Conservation (phyloP, 257 asterid genomes). For the Scutellaria barbata region DNA sequence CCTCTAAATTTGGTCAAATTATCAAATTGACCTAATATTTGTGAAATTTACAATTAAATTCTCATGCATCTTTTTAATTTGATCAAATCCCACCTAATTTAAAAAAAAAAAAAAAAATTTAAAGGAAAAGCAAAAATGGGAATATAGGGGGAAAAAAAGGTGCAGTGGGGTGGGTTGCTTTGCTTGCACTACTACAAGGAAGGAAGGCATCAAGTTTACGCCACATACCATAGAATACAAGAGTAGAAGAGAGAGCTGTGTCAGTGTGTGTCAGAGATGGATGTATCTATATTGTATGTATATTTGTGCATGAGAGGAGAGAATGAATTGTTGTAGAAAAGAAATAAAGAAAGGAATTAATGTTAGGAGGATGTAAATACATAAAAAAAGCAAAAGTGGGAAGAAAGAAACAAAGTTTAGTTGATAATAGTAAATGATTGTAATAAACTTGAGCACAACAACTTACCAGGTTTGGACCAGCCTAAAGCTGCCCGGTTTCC, state of each 20-base stretch:
- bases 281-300: conserved; percentile 21
- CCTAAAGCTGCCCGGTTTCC: conserved; percentile 37
- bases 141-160: too few relatives aligned
- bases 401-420: too few relatives aligned
- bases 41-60: too few relatives aligned
- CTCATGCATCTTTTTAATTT: too few relatives aligned
- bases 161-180: conserved; percentile 78
- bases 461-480: conserved; percentile 40
- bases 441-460: conserved; percentile 34
- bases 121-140: conserved; percentile 33
- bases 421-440: background rate
- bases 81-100: background rate
- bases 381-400: conserved; percentile 33
- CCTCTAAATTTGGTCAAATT: too few relatives aligned
- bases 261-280: conserved; percentile 62
- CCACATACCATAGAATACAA: conserved; percentile 49
- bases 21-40: too few relatives aligned
- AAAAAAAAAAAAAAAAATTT: conserved; percentile 20
- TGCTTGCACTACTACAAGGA: conserved; percentile 82
- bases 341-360: conserved; percentile 16
- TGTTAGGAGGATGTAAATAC: background rate
- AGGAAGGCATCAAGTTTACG: conserved; percentile 72
- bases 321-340: conserved; percentile 21
- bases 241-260: conserved; percentile 43
- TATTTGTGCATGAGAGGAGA: conserved; percentile 8